Evolutionary conservation across 148 eudicot genomes (phyloP).

Genomic region (Silene conica): DNA sequence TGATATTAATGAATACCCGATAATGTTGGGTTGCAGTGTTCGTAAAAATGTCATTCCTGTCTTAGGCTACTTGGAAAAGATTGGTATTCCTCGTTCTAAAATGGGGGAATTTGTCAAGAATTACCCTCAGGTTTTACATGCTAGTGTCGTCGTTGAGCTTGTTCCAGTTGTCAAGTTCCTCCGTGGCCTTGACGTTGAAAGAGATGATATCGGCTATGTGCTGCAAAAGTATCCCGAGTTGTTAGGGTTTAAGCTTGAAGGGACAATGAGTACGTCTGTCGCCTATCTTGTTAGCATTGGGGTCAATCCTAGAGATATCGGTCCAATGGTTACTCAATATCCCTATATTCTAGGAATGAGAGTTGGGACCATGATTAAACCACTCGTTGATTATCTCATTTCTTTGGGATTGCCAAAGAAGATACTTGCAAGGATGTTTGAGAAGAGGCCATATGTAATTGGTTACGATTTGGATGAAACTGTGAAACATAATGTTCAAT

Average conservation of each 20-base stretch:
- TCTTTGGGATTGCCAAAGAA: conserved; percentile 82
- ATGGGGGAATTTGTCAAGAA: conserved; percentile 84
- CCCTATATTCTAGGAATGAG: conserved; percentile 89
- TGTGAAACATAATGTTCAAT: conserved; percentile 78
- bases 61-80: conserved; percentile 80
- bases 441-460: conserved; percentile 75
- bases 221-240: conserved; percentile 82
- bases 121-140: conserved; percentile 78
- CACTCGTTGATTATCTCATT: conserved; percentile 74
- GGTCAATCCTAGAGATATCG: conserved; percentile 83
- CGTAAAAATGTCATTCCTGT: conserved; percentile 87
- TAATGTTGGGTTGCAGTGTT: conserved; percentile 89
- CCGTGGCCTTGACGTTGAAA: conserved; percentile 89
- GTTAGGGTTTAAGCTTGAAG: conserved; percentile 91
- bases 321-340: conserved; percentile 93
- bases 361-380: conserved; percentile 95
- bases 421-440: conserved; percentile 78
- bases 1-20: conserved; percentile 84
- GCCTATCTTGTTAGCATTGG: conserved; percentile 94
- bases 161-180: conserved; percentile 77
- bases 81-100: conserved; percentile 67
- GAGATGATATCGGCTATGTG: conserved; percentile 80
- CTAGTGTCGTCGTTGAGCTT: conserved; percentile 93
- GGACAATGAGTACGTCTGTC: conserved; percentile 93
- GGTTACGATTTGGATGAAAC: conserved; percentile 81